phyloP scores from a whole-genome alignment of 176 grass and related monocot species.

The Elymus sibiricus region DNA sequence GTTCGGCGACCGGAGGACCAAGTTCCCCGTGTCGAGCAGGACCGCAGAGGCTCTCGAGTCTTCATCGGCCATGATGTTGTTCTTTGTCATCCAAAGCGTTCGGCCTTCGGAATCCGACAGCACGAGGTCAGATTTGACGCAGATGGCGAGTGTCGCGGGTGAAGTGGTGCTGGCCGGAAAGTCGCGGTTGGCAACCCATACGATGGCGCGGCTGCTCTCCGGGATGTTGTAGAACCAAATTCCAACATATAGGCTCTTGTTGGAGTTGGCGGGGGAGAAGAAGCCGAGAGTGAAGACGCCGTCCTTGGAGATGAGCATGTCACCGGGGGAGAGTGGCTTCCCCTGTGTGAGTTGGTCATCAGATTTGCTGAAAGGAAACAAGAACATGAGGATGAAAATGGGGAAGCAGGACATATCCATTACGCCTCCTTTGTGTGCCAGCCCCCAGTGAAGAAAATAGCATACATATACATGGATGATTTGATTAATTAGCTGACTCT shows the following conservation, averaged over 20 bases:
- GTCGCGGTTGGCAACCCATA: not conserved
- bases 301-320: conserved; percentile 22
- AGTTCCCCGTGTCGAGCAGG: conserved; percentile 27
- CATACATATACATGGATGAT: not conserved
- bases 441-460: not conserved
- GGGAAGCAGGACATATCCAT: not conserved
- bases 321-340: conserved; percentile 6
- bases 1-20: conserved; percentile 6
- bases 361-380: conserved; percentile 7
- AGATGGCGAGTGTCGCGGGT: not conserved
- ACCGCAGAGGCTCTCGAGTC: not conserved
- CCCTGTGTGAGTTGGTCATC: conserved; percentile 17
- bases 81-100: not conserved
- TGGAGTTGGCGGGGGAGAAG: conserved; percentile 35
- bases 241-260: not conserved
- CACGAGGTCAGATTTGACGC: not conserved
- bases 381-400: not conserved
- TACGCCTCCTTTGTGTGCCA: not conserved
- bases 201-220: not conserved
- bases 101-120: not conserved
- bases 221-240: conserved; percentile 47
- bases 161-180: not conserved
- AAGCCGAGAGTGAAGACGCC: conserved; percentile 49
- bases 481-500: not conserved
- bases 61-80: not conserved